These are phyloP conservation scores for Hirsutella rhossiliensis DNA, from an alignment of 2,329 filamentous ascomycete species.

Conservation along the genomic window DNA sequence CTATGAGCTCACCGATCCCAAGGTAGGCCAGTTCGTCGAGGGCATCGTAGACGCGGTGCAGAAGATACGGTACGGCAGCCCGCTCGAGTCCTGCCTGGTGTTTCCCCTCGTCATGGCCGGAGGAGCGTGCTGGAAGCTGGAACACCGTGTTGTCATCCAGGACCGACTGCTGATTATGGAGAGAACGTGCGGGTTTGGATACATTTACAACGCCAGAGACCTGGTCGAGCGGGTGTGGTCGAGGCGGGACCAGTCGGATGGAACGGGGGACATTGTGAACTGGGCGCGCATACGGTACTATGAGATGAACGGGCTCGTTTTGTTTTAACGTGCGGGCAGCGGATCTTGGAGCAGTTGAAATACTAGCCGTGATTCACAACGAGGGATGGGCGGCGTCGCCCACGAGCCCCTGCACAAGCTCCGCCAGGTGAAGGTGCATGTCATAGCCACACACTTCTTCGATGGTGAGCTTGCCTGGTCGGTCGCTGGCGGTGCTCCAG, in stretches of 20 bases:
- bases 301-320: slow-evolving; percentile 22
- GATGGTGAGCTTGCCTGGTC: slow-evolving; percentile 45
- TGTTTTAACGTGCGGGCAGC: slow-evolving; percentile 12
- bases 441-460: slow-evolving; percentile 50
- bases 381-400: too few relatives aligned
- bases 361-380: too few relatives aligned
- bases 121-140: slow-evolving; percentile 20
- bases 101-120: slow-evolving; percentile 30
- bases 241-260: slow-evolving; percentile 14
- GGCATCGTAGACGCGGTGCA: slow-evolving; percentile 23
- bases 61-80: slow-evolving; percentile 26
- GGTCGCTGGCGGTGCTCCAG: slow-evolving; percentile 26
- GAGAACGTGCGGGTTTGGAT: slow-evolving; percentile 27
- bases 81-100: slow-evolving; percentile 25
- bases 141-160: slow-evolving; percentile 25
- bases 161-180: slow-evolving; percentile 31
- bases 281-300: slow-evolving; percentile 22
- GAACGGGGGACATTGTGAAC: slow-evolving; percentile 17
- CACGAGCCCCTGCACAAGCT: slow-evolving; percentile 2
- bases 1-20: slow-evolving; percentile 21
- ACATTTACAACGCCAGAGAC: slow-evolving; percentile 26
- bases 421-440: slow-evolving; percentile 12
- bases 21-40: slow-evolving; percentile 18
- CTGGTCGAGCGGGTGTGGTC: slow-evolving; percentile 27
- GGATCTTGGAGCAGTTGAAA: too few relatives aligned